phyloP scores from a whole-genome alignment of 1,139 yeast species.

The Debaryomyces subglobosus region DNA sequence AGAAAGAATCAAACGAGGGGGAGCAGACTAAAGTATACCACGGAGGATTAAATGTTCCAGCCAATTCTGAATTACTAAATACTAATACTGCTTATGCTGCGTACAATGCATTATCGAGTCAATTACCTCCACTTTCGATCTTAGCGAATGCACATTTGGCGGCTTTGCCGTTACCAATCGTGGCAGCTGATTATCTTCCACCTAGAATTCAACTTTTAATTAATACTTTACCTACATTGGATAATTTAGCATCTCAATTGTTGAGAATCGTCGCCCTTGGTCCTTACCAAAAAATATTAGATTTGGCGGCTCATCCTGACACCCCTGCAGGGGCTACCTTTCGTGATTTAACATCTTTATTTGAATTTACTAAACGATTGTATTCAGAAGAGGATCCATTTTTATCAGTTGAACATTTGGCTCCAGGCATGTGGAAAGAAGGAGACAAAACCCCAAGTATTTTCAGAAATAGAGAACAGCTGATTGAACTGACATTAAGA shows the following conservation, averaged over 20 bases:
- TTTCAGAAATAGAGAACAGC: constrained; percentile 62
- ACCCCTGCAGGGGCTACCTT: constrained; percentile 76
- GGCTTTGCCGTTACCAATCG: constrained; percentile 58
- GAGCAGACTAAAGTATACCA: constrained; percentile 1
- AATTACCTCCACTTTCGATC: constrained; percentile 40
- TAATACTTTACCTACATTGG: constrained; percentile 71
- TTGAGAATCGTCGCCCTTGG: constrained; percentile 68
- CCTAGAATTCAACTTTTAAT: constrained; percentile 63
- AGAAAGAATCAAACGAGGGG: constrained; percentile 3
- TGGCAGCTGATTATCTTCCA: constrained; percentile 59
- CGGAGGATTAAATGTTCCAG: constrained; percentile 29
- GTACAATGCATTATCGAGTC: constrained; percentile 45
- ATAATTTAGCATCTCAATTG: constrained; percentile 74
- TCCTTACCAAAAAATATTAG: constrained; percentile 74
- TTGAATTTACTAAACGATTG: constrained; percentile 69
- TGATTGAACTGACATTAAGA: constrained; percentile 70
- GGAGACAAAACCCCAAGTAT: constrained; percentile 61
- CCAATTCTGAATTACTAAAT: constrained; percentile 47
- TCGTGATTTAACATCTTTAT: constrained; percentile 69
- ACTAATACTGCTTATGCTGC: constrained; percentile 48
- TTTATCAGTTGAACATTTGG: constrained; percentile 59
- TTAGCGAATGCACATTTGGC: constrained; percentile 57
- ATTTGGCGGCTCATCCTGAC: constrained; percentile 72
- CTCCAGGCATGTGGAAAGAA: constrained; percentile 69
- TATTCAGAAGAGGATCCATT: constrained; percentile 72